phyloP scores from a whole-genome alignment of 306 rosid genomes.

The Senna tora region DNA sequence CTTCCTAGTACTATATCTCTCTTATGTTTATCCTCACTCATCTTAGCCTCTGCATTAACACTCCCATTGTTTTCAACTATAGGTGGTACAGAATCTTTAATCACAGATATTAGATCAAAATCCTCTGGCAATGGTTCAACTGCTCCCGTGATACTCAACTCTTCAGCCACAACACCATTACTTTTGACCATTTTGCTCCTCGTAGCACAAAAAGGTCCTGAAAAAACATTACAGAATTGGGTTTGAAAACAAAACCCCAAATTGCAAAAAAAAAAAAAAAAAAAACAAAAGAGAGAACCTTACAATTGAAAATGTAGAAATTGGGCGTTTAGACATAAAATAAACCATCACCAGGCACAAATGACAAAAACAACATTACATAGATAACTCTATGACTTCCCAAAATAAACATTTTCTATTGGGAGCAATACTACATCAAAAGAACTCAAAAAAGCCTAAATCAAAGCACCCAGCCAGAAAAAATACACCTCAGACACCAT shows the following conservation, averaged over 20 bases:
- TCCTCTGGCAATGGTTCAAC: slow-evolving; percentile 35
- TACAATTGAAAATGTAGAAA: not conserved
- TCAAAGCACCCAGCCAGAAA: no score
- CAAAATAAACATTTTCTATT: no score
- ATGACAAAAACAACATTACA: no score
- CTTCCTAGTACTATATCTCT: slow-evolving; percentile 68
- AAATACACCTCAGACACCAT: no score
- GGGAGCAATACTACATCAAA: no score
- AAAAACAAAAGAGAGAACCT: not conserved
- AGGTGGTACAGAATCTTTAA: slow-evolving; percentile 28
- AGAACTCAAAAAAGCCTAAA: no score
- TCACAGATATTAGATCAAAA: slow-evolving; percentile 23
- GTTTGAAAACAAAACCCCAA: not conserved
- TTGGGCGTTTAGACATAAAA: not conserved
- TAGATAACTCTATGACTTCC: no score
- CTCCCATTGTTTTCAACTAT: slow-evolving; percentile 20
- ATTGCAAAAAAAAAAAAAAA: not conserved
- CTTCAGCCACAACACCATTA: slow-evolving; percentile 12
- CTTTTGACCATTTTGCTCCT: slow-evolving; percentile 30
- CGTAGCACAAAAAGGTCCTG: slow-evolving; percentile 11
- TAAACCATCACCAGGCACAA: not conserved
- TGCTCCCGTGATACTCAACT: slow-evolving; percentile 11
- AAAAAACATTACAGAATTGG: not conserved
- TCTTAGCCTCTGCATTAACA: not conserved
- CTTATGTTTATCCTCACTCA: slow-evolving; percentile 12